Conservation (phyloP, 2,329 filamentous ascomycete species). For the Leptoxyphium fumago region DNA sequence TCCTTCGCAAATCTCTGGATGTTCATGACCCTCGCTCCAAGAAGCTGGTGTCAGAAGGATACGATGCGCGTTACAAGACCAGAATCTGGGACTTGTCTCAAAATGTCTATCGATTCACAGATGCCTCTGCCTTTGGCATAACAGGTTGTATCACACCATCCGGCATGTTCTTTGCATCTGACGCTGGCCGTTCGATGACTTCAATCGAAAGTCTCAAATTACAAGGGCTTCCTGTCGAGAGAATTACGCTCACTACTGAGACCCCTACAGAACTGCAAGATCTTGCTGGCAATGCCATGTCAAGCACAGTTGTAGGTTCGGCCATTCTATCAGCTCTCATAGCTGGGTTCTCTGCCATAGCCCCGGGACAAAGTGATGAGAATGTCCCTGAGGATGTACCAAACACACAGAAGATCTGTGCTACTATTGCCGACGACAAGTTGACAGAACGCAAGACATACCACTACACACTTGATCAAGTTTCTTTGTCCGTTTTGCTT, state of each 20-base stretch:
- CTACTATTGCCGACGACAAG: not conserved
- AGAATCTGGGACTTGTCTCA: conserved; percentile 52
- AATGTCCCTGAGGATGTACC: conserved; percentile 1
- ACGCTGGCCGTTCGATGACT: conserved; percentile 44
- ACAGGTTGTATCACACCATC: conserved; percentile 53
- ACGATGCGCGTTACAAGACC: conserved; percentile 45
- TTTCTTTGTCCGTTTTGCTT: not conserved
- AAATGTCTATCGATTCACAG: conserved; percentile 49
- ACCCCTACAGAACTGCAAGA: conserved; percentile 44
- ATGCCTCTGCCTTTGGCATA: conserved; percentile 39
- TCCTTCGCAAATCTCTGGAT: conserved; percentile 31
- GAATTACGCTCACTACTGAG: conserved; percentile 50
- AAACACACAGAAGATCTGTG: not conserved
- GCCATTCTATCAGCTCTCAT: conserved; percentile 47
- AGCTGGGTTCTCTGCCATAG: conserved; percentile 16
- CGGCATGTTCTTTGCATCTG: conserved; percentile 46
- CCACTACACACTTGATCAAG: not conserved
- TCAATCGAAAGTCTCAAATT: conserved; percentile 49
- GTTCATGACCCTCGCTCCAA: conserved; percentile 46
- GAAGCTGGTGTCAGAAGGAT: conserved; percentile 26
- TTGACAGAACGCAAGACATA: not conserved
- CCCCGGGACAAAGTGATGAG: conserved; percentile 18
- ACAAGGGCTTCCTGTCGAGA: conserved; percentile 53
- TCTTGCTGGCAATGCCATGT: conserved; percentile 70
- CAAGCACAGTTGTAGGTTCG: conserved; percentile 53